Percentiles rank a stretch among this genome's conserved stretches.
Evolutionary conservation across 1,139 yeast genomes (phyloP).

Genomic region (Tardiomyces digboiensis): DNA sequence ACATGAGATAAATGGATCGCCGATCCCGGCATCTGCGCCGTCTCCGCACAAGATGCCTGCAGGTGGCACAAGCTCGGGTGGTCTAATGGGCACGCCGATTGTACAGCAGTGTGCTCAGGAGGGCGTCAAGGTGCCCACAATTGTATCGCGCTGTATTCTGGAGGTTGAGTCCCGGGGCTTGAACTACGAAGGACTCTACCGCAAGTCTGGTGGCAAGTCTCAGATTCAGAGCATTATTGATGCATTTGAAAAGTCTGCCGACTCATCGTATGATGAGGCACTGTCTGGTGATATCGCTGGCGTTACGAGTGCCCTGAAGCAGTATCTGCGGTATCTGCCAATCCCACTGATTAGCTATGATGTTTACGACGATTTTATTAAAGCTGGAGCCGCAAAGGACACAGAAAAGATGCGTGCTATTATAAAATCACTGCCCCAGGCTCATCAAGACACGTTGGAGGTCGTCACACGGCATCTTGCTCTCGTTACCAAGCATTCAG

Average conservation of each 20-base stretch:
- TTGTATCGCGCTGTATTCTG: slow-evolving; percentile 61
- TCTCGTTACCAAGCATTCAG: slow-evolving; percentile 20
- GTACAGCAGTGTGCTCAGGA: slow-evolving; percentile 55
- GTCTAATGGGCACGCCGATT: slow-evolving; percentile 17
- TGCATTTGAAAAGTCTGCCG: slow-evolving; percentile 28
- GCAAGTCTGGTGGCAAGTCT: slow-evolving; percentile 84
- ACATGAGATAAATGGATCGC: not conserved
- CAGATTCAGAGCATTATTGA: slow-evolving; percentile 48
- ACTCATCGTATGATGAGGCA: slow-evolving; percentile 28
- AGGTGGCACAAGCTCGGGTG: no score
- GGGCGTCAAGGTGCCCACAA: slow-evolving; percentile 51
- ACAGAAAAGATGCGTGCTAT: slow-evolving; percentile 29
- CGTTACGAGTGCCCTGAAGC: slow-evolving; percentile 75
- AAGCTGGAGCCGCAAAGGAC: slow-evolving; percentile 30
- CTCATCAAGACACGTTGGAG: slow-evolving; percentile 54
- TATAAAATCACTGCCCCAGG: slow-evolving; percentile 44
- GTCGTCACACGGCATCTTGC: slow-evolving; percentile 53
- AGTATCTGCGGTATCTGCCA: slow-evolving; percentile 77
- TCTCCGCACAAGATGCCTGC: not conserved
- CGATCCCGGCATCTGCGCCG: not conserved
- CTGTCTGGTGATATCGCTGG: slow-evolving; percentile 73
- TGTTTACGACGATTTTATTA: slow-evolving; percentile 57
- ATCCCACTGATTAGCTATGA: slow-evolving; percentile 74
- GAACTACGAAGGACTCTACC: slow-evolving; percentile 75
- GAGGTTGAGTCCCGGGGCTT: slow-evolving; percentile 73